Evolutionary conservation across 2,329 filamentous ascomycete species (phyloP).

Genomic region (Neonectria sp.): DNA sequence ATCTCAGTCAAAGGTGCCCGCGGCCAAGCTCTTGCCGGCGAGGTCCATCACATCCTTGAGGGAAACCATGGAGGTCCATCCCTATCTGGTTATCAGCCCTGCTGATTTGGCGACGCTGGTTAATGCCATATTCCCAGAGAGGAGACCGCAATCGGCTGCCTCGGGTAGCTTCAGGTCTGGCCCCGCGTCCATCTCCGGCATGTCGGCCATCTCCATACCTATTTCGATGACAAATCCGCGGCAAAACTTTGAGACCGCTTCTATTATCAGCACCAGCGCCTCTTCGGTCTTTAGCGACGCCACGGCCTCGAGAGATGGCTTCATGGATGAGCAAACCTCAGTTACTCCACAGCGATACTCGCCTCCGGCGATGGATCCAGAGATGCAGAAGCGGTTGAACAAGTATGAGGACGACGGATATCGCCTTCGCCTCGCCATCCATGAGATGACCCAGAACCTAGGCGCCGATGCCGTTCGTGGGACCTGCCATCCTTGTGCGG

Average conservation of each 20-base stretch:
- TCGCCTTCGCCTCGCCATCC: constrained; percentile 76
- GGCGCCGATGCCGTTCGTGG: constrained; percentile 77
- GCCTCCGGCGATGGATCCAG: constrained; percentile 63
- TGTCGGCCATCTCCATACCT: constrained; percentile 76
- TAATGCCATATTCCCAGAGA: constrained; percentile 86
- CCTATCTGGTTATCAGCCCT: constrained; percentile 84
- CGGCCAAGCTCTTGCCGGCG: constrained; percentile 76
- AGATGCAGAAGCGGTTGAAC: constrained; percentile 60
- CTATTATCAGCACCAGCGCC: constrained; percentile 79
- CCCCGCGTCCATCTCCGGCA: constrained; percentile 78
- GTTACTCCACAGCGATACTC: constrained; percentile 69
- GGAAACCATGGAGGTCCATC: constrained; percentile 84
- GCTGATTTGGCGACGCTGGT: constrained; percentile 85
- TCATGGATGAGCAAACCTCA: constrained; percentile 69
- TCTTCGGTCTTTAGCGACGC: constrained; percentile 82
- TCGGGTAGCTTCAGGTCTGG: constrained; percentile 76
- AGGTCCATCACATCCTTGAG: constrained; percentile 80
- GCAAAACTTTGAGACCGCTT: constrained; percentile 75
- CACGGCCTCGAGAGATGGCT: constrained; percentile 73
- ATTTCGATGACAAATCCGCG: constrained; percentile 73
- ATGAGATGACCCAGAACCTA: constrained; percentile 78
- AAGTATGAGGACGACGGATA: constrained; percentile 76
- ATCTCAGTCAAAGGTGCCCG: constrained; percentile 62
- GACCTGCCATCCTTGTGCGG: constrained; percentile 83
- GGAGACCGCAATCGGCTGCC: constrained; percentile 74